Evolutionary conservation across 1,284 basidiomycete genomes (phyloP).

Genomic region (Paramarasmius palmivorus): DNA sequence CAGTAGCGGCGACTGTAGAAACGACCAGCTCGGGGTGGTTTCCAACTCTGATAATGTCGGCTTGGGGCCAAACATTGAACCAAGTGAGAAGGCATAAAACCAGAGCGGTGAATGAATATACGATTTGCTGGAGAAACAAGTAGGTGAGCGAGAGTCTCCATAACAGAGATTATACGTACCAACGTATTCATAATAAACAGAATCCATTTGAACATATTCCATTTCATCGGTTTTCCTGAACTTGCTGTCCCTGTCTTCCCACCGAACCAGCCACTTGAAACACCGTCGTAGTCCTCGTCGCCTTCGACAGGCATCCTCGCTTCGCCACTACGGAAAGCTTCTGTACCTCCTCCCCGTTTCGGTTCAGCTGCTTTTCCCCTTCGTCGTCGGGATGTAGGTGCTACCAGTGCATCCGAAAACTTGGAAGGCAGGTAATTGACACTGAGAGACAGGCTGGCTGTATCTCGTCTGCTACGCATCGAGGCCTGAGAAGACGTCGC

Average conservation of each 20-base stretch:
- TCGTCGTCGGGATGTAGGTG: conserved; percentile 39
- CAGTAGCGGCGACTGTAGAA: conserved; percentile 53
- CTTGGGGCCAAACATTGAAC: conserved; percentile 63
- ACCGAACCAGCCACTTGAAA: conserved; percentile 31
- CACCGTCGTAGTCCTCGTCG: conserved; percentile 60
- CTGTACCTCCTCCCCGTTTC: conserved; percentile 62
- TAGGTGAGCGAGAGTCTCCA: conserved; percentile 2
- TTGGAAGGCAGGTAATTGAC: conserved; percentile 70
- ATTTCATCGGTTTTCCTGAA: conserved; percentile 44
- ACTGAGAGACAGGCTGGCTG: conserved; percentile 39
- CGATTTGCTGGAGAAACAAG: conserved; percentile 37
- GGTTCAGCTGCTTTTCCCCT: conserved; percentile 35
- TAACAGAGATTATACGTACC: conserved; percentile 35
- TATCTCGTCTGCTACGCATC: conserved; percentile 17
- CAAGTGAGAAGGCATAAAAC: conserved; percentile 61
- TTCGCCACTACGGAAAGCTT: conserved; percentile 57
- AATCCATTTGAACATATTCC: conserved; percentile 74
- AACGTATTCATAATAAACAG: conserved; percentile 55
- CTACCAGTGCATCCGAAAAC: conserved; percentile 45
- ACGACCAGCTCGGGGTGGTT: conserved; percentile 61
- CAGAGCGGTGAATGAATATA: conserved; percentile 54
- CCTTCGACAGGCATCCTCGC: conserved; percentile 53
- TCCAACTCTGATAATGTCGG: conserved; percentile 63
- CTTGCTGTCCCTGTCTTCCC: conserved; percentile 28
- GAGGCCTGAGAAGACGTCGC: not conserved